Base-by-base conservation (phyloP, 139 green algal genomes). In the Chlamydomonas incerta region DNA sequence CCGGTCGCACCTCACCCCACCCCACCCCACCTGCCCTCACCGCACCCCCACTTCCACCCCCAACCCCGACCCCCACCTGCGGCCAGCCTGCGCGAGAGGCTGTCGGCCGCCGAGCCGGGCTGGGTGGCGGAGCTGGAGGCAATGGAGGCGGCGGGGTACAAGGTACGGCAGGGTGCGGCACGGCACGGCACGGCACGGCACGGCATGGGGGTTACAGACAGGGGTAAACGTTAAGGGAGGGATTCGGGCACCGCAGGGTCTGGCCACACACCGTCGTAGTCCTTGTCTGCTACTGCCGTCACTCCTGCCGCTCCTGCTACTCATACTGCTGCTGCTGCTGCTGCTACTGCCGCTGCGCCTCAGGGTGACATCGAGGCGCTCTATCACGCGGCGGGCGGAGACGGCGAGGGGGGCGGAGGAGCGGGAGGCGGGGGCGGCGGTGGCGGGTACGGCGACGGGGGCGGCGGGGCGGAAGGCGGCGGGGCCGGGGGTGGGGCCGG, bases 41-140 rank as follows among this genome's bases (percentile, higher is more conserved):
- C n/a, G n/a, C n/a, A n/a, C n/a, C n/a, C n/a, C n/a, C n/a, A n/a
- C n/a, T n/a, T n/a, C n/a, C n/a, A n/a, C n/a, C n/a, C n/a, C n/a
- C n/a, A n/a, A n/a, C n/a, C n/a, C n/a, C n/a, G n/a, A n/a, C n/a
- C n/a, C n/a, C n/a, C n/a, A n/a, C n/a, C n/a, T n/a, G n/a, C n/a
- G 41, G 6, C 41, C 41, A 95, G 93, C 55, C 98, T 96, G 58
- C 86, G 90, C 10, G 96, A 96, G 77, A 92, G 93, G 67, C 88
- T 92, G 26, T 80, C 69, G 11, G 91, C 92, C 26, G 14, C 15
- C 46, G 77, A 83, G 65, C 77, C 77, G 47, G 77, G 37, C 10
- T 98, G 87, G 67, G 93, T 96, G 41, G 89, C 89, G 62, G 95
- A 98, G 83, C 93, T 96, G 73, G 83, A 92, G 18, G 80, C 93